Evolutionary conservation across 805 yeast species (phyloP).

Genomic region (Candida maltosa): DNA sequence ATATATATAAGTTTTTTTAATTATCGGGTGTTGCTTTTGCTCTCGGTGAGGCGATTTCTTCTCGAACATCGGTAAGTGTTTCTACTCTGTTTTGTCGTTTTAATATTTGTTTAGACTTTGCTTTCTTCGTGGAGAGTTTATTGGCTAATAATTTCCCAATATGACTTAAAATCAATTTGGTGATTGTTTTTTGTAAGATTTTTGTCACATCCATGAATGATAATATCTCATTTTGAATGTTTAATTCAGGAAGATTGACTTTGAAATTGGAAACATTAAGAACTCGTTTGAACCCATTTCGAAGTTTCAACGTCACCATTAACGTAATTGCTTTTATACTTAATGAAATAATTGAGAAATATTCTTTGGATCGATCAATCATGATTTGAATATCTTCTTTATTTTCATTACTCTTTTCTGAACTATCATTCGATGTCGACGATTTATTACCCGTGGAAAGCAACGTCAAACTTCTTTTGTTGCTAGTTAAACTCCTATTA

Average conservation of each 20-base stretch:
- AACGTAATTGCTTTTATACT: slow-evolving; percentile 26
- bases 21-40: slow-evolving; percentile 7
- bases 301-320: slow-evolving; percentile 32
- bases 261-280: slow-evolving; percentile 37
- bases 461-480: slow-evolving; percentile 2
- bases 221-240: slow-evolving; percentile 24
- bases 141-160: slow-evolving; percentile 33
- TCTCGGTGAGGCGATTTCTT: too few species aligned
- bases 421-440: too few species aligned
- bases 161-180: slow-evolving; percentile 31
- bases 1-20: too few species aligned
- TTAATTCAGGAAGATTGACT: slow-evolving; percentile 31
- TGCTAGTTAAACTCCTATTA: slow-evolving; percentile 1
- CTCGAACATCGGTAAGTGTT: too few species aligned
- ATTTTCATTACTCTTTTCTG: too few species aligned
- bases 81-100: too few species aligned
- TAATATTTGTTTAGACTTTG: too few species aligned
- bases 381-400: slow-evolving; percentile 48
- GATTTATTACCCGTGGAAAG: slow-evolving; percentile 1
- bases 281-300: slow-evolving; percentile 29
- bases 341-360: slow-evolving; percentile 63
- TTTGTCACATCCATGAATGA: slow-evolving; percentile 36
- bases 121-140: too few species aligned
- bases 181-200: slow-evolving; percentile 26
- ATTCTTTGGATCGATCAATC: slow-evolving; percentile 72